Conservation (phyloP, 2,329 filamentous ascomycete genomes). For the Periconia sp. region DNA sequence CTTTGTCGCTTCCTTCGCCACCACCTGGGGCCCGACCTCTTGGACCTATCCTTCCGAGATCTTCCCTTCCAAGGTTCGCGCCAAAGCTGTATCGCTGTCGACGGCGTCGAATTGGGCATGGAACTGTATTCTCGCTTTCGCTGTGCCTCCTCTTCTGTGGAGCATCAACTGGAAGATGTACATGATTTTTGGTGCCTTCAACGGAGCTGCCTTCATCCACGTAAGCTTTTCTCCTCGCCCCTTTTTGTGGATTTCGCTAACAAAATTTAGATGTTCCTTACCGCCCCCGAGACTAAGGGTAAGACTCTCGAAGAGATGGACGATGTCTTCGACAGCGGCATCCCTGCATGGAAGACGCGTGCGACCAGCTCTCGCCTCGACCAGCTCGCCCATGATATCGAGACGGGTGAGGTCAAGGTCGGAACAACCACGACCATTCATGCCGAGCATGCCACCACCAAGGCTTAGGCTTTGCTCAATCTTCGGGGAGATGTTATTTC, state of each 20-base stretch:
- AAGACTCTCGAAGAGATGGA: conserved; percentile 47
- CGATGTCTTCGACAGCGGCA: conserved; percentile 40
- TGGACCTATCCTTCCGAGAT: conserved; percentile 45
- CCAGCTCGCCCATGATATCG: conserved; percentile 37
- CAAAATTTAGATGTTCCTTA: conserved; percentile 36
- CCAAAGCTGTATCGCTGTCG: conserved; percentile 44
- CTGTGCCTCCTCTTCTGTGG: conserved; percentile 44
- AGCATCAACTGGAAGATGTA: conserved; percentile 48
- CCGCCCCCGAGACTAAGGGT: conserved; percentile 45
- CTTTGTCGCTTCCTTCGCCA: conserved; percentile 48
- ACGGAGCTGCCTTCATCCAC: conserved; percentile 40
- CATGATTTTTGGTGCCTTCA: conserved; percentile 45
- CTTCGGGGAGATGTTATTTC: background rate
- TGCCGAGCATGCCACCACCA: background rate
- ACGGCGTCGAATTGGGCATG: conserved; percentile 41
- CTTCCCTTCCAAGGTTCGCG: conserved; percentile 44
- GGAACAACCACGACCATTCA: conserved; percentile 37
- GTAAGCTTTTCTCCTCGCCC: conserved; percentile 7
- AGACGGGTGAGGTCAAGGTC: conserved; percentile 38
- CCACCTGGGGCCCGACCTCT: conserved; percentile 42
- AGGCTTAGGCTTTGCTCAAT: background rate
- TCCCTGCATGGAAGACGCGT: conserved; percentile 38
- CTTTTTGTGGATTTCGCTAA: background rate
- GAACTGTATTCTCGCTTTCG: conserved; percentile 45
- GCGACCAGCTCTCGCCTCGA: conserved; percentile 38